Conservation (phyloP, 208 protist species). For the Trypanosoma congolense region DNA sequence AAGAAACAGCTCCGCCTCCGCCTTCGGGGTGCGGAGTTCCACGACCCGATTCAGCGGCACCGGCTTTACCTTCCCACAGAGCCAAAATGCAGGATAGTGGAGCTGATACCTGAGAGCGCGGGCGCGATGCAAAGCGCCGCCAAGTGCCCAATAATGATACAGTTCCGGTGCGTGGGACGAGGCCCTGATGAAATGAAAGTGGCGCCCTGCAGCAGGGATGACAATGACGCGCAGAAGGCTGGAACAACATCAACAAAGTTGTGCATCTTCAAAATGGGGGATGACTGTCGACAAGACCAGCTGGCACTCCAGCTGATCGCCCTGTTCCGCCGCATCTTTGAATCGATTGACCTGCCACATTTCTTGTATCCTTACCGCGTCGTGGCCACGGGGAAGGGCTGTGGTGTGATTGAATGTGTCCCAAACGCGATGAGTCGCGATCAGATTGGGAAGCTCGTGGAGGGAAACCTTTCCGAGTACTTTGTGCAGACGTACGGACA, state of each 20-base stretch:
- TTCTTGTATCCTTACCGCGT: slow-evolving; percentile 93
- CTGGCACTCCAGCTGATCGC: slow-evolving; percentile 91
- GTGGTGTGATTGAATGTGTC: slow-evolving; percentile 92
- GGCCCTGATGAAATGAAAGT: slow-evolving; percentile 33
- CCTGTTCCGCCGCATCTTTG: slow-evolving; percentile 82
- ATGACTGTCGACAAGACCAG: slow-evolving; percentile 94
- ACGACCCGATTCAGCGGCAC: slow-evolving; percentile 29
- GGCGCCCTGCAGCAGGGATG: no score
- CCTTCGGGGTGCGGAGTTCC: slow-evolving; percentile 60
- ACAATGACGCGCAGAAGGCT: no score
- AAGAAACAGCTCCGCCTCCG: slow-evolving; percentile 69
- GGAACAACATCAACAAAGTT: slow-evolving; percentile 28
- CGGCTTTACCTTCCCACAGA: slow-evolving; percentile 88
- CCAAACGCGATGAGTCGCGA: slow-evolving; percentile 82
- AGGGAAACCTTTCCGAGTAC: slow-evolving; percentile 86
- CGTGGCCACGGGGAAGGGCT: slow-evolving; percentile 78
- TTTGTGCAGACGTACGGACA: slow-evolving; percentile 91
- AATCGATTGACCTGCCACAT: slow-evolving; percentile 67
- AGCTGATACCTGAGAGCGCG: slow-evolving; percentile 68
- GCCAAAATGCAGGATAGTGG: slow-evolving; percentile 58
- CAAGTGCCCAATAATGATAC: slow-evolving; percentile 89
- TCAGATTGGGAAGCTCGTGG: slow-evolving; percentile 87
- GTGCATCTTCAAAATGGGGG: slow-evolving; percentile 94
- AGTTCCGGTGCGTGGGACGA: slow-evolving; percentile 72
- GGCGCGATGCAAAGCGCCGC: slow-evolving; percentile 85